Conservation (phyloP, 2,329 filamentous ascomycete species). For the Dactylellina haptotyla region DNA sequence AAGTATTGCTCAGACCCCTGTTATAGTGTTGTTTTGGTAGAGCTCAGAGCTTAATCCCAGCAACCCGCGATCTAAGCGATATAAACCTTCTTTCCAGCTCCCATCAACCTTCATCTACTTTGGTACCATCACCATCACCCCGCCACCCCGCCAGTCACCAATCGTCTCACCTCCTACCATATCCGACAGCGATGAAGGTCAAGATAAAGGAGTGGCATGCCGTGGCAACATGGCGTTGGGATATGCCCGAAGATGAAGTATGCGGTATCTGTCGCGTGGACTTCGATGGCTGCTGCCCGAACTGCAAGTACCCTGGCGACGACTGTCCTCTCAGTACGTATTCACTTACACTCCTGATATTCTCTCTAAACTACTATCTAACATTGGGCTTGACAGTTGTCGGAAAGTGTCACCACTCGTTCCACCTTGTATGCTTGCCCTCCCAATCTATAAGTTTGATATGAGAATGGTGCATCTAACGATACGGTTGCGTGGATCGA, state of each 20-base stretch:
- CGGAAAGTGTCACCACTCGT: slow-evolving; percentile 95
- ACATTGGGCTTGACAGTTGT: slow-evolving; percentile 71
- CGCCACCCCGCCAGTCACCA: slow-evolving; percentile 1
- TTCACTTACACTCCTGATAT: neutral
- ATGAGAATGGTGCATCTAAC: neutral
- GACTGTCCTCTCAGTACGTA: slow-evolving; percentile 87
- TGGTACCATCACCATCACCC: neutral
- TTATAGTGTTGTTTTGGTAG: neutral
- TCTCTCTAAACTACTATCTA: slow-evolving; percentile 26
- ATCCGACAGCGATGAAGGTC: slow-evolving; percentile 98
- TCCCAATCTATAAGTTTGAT: slow-evolving; percentile 16
- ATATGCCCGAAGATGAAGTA: slow-evolving; percentile 95
- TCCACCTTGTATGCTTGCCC: slow-evolving; percentile 80
- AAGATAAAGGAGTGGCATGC: slow-evolving; percentile 92
- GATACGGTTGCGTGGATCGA: neutral
- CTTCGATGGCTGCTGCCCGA: slow-evolving; percentile 96
- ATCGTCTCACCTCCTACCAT: slow-evolving; percentile 45
- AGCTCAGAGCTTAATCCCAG: neutral
- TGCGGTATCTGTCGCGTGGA: slow-evolving; percentile 98
- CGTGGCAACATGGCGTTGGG: slow-evolving; percentile 97
- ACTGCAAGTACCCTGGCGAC: slow-evolving; percentile 96
- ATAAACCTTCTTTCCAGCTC: neutral
- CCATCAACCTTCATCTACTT: neutral
- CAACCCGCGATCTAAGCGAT: neutral
- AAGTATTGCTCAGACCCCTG: too few relatives aligned